Evolutionary conservation across 257 asterid genomes (phyloP), one percentile per base, ranked within the genome.

Genomic region (Nicotiana otophora): DNA sequence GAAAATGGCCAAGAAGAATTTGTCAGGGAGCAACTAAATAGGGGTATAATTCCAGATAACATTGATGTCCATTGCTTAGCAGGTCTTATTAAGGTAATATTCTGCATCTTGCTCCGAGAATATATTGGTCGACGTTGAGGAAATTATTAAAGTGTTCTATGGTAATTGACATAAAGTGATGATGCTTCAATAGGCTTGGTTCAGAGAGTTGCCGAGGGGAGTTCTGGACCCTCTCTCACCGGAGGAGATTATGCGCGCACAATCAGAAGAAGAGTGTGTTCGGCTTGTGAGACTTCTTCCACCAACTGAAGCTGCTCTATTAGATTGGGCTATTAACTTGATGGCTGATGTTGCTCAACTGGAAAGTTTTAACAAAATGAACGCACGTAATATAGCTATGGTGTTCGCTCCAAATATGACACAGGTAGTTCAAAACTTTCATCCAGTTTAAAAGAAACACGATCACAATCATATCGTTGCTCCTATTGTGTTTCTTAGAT

Each of bases 331-430:
- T 15, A 64, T 95, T 48, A 92, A 95, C 89, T 88, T 95, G 14
- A 95, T 95, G 99, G 93, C 99, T 17, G 99, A 95, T 81, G 97
- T 93, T 80, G 98, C 99, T 54, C 95, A 95, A 88, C 63, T 92
- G 28, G 97, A 95, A 85, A 51, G 87, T 81, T 86, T 86, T 46
- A 95, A 92, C 90, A 95, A 95, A 85, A 95, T 93, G 99, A 92
- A 91, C 64, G 93, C 98, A 4, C 97, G 97, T 23, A 95, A 95
- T 77, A 84, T 93, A 5, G 98, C 97, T 74, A 91, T 92, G 97
- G 99, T 95, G 54, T 95, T 95, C 57, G 97, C 99, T 9, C 99
- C 98, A 39, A 95, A 95, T 63, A 93, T 93, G 99, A 95, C 99
- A 82, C 93, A 92, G 93, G 98, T 92, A 67, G 84, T 31, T 54